Evolutionary conservation across 2,329 filamentous ascomycete species (phyloP), one percentile per base, ranked within the genome.

Genomic region (Pseudocercospora ulei): DNA sequence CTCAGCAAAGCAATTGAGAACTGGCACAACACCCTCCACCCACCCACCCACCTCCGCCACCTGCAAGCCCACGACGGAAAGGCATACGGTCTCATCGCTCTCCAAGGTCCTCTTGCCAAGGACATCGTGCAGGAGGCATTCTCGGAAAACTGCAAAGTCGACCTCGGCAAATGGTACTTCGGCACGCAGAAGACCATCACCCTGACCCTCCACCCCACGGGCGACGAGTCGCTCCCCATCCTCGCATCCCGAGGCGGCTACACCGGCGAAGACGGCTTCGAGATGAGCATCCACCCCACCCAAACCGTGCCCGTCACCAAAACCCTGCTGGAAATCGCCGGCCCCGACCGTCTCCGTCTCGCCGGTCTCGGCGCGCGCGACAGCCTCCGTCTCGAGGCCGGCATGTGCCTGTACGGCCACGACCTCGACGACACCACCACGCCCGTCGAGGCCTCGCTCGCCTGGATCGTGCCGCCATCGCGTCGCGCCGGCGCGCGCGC

Each of bases 371-470:
- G 87, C 6, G 85, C 90, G 2, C 76, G 90, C 48, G 90, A 98
- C 63, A 92, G 82, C 46, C 75, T 98, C 43, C 79, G 90, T 30
- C 76, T 98, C 18, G 90, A 98, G 67, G 90, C 90, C 0, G 90
- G 90, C 45, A 93, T 98, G 88, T 98, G 90, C 63, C 73, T 98
- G n/a, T 98, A 98, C 65, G 90, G 90, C n/a, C 85, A 96, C 65
- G 90, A 98, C 62, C 74, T 98, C 23, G 78, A 92, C 60, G 88
- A 94, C 41, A 68, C 67, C 0, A 80, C 74, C 7, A 82, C 80
- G 1, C 79, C 80, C 1, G 76, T 80, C 3, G 73, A 77, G 57
- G 79, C 73, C 1, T 70, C 68, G 1, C 64, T 84, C 0, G 69
- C 69, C 44, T 98, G 90, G 88, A 75, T 95, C 56, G 78, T 98